Base-by-base conservation (phyloP, 352 stramenopile species). In the Pythium aquatile region DNA sequence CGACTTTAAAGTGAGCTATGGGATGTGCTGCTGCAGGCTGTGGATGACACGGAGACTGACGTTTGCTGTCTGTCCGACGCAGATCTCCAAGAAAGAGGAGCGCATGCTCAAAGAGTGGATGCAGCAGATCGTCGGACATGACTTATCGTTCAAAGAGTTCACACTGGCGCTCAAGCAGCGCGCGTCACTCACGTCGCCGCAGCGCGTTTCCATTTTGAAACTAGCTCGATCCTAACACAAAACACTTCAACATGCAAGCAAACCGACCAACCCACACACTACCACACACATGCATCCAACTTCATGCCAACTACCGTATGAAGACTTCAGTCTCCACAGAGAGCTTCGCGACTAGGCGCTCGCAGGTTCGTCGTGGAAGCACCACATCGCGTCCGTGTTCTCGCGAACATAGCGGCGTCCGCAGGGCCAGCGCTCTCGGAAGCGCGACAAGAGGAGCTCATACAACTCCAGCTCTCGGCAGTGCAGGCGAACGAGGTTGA, bases 71-170 rank as follows among this genome's bases (percentile, higher is more conserved):
- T 32, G 9, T 14, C 14, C 46, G 30, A 9, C 5, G 32, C 33
- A 79, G 74, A 72, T 81, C 47, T 73, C 69, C 60, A 78, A 78
- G 65, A 72, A 70, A 52, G 75, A 82, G 16, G 70, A 82, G 65
- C 59, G 53, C 14, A 70, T 58, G 58, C 63, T 86, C n/a, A 61
- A 62, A 32, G 71, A 80, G 20, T 86, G 75, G 75, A 81, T 86
- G 70, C 53, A 70, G 54, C 65, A 83, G 33, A 71, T 81, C 54
- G 74, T 77, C n/a, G 70, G 63, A 40, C 73, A 83, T 58, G 71
- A 75, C n/a, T 63, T 86, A 30, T 72, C 75, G 26, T 85, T 85
- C 67, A 85, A 85, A 59, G 77, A 83, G 29, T 85, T 85, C 44
- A 66, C 70, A 20, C 73, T 85, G 11, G 77, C 77, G 44, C 70